These are phyloP conservation scores for Hypoxylon cercidicola DNA, from an alignment of 495 filamentous ascomycete genomes.

Conservation along the genomic window DNA sequence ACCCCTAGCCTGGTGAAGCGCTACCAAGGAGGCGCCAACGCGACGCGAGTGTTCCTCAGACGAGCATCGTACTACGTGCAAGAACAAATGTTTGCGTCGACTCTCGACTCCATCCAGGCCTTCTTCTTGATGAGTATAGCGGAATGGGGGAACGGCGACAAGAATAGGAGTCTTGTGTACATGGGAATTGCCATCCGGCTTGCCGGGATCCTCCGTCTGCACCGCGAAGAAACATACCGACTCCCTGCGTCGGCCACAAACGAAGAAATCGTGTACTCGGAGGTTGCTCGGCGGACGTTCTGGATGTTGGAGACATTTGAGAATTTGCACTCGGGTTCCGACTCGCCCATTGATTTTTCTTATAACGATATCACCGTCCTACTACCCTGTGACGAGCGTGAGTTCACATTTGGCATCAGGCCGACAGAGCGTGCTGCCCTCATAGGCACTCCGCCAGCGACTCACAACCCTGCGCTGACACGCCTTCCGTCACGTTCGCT, in stretches of 20 bases:
- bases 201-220: slow-evolving; percentile 37
- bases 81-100: slow-evolving; percentile 32
- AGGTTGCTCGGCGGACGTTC: slow-evolving; percentile 28
- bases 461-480: slow-evolving; percentile 24
- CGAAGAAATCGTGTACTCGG: slow-evolving; percentile 19
- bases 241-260: slow-evolving; percentile 11
- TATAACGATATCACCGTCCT: slow-evolving; percentile 31
- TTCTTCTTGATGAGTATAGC: slow-evolving; percentile 40
- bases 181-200: slow-evolving; percentile 42
- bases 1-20: slow-evolving; percentile 31
- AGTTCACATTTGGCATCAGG: slow-evolving; percentile 36
- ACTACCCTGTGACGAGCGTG: slow-evolving; percentile 27
- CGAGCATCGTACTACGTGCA: slow-evolving; percentile 22
- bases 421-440: slow-evolving; percentile 30
- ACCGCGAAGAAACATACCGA: slow-evolving; percentile 38
- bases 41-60: slow-evolving; percentile 32
- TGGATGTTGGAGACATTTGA: slow-evolving; percentile 16
- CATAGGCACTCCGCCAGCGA: slow-evolving; percentile 23
- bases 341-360: slow-evolving; percentile 25
- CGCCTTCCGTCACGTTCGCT: slow-evolving; percentile 27
- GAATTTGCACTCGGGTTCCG: slow-evolving; percentile 1
- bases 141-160: slow-evolving; percentile 36
- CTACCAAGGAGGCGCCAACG: slow-evolving; percentile 25
- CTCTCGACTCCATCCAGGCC: slow-evolving; percentile 34
- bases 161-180: slow-evolving; percentile 35